Evolutionary conservation across 345 rosid species (phyloP).

Genomic region (Bruguiera gymnorhiza): DNA sequence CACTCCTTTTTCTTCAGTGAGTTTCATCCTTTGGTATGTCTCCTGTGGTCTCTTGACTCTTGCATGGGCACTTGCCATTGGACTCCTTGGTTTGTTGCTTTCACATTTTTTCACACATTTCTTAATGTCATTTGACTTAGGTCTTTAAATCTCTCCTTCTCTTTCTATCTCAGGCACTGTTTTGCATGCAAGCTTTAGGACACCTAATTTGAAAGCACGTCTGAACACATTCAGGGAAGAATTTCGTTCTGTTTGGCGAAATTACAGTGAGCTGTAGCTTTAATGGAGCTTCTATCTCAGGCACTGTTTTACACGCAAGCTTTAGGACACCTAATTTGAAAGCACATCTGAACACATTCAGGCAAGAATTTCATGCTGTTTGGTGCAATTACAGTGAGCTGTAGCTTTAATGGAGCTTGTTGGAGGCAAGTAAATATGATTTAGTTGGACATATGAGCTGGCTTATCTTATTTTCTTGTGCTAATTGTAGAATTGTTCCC

Average conservation of each 20-base stretch:
- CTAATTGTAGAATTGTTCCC: too few relatives aligned
- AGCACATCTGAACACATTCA: slow-evolving; percentile 91
- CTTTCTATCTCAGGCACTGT: slow-evolving; percentile 54
- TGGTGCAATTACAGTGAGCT: slow-evolving; percentile 99
- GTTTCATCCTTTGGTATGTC: slow-evolving; percentile 75
- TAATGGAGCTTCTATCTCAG: slow-evolving; percentile 33
- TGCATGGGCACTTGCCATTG: slow-evolving; percentile 74
- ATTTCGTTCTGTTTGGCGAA: slow-evolving; percentile 96
- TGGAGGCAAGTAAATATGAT: slow-evolving; percentile 25
- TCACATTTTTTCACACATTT: slow-evolving; percentile 13
- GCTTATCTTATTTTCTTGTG: too few relatives aligned
- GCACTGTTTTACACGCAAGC: slow-evolving; percentile 84
- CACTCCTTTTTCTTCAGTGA: slow-evolving; percentile 35
- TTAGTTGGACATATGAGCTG: neutral
- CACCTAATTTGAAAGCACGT: slow-evolving; percentile 97
- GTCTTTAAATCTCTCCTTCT: neutral
- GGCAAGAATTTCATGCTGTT: slow-evolving; percentile 94
- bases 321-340: slow-evolving; percentile 94
- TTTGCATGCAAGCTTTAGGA: slow-evolving; percentile 89
- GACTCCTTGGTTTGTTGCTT: slow-evolving; percentile 63
- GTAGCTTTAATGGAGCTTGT: slow-evolving; percentile 34
- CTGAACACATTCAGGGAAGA: slow-evolving; percentile 94
- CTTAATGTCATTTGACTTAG: neutral
- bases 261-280: slow-evolving; percentile 87
- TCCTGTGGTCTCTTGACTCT: slow-evolving; percentile 84